These are phyloP conservation scores for Triticum turgidum DNA, from an alignment of 176 grass and related monocot species.

Conservation along the genomic window DNA sequence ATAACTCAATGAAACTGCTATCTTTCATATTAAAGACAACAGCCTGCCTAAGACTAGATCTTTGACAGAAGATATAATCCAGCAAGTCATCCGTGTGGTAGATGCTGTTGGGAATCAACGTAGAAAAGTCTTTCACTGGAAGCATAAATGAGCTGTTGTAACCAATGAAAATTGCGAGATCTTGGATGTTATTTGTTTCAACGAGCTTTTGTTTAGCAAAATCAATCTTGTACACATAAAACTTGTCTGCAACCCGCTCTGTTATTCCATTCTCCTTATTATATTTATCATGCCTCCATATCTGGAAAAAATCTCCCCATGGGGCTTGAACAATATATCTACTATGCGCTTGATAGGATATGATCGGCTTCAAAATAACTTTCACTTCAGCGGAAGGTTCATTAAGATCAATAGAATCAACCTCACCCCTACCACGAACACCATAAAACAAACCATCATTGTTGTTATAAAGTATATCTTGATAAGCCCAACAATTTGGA, in stretches of 20 bases:
- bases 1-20: not conserved
- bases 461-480: not conserved
- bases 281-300: not conserved
- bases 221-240: not conserved
- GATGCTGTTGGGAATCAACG: not conserved
- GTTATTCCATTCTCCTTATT: too few species aligned
- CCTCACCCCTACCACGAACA: not conserved
- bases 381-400: not conserved
- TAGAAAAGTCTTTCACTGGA: not conserved
- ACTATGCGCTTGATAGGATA: not conserved
- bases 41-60: not conserved
- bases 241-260: not conserved
- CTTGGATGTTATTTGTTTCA: not conserved
- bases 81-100: not conserved
- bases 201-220: not conserved
- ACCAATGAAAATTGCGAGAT: not conserved
- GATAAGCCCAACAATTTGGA: too few species aligned
- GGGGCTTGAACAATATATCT: constrained; percentile 3
- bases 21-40: not conserved
- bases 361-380: not conserved
- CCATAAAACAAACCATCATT: not conserved
- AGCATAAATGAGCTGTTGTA: not conserved
- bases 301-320: not conserved
- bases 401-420: not conserved
- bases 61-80: not conserved